Base-by-base conservation (phyloP, 495 filamentous ascomycete genomes). In the Aspergillus cristatus region DNA sequence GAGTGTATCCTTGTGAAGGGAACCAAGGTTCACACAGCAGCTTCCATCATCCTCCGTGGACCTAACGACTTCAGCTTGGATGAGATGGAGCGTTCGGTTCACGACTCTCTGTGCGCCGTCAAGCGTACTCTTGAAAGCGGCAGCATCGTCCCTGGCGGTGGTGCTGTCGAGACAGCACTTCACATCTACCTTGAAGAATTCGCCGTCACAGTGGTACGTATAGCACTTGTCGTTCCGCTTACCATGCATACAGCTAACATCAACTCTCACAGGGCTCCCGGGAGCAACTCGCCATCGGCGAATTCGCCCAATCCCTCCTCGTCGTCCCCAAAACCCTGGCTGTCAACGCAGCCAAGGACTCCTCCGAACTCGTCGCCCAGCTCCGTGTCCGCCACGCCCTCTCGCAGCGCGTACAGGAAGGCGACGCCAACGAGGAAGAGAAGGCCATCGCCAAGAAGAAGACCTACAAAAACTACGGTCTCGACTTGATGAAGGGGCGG, bases 181-280 rank as follows among this genome's bases (percentile, higher is more conserved):
- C 91, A 95, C 67, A 99, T 99, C 57, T 97, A 97, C 67, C 75
- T 99, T 22, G 91, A 99, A 70, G 94, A 99, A 62, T 97, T 94
- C 65, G 91, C 91, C n/a, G 89, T 90, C 49, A 95, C 91, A 38
- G 88, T 99, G 38, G 78, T 79, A 74, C 43, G 75, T 71, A 38
- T 26, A 17, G 3, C 12, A 14, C n/a, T 35, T 4, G 15, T 14
- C 10, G 14, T 7, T 32, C n/a, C n/a, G 15, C 11, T 33, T 3
- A 16, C 34, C 38, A 30, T 50, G 57, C 42, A 59, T 43, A 29
- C 32, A 26, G 24, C n/a, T 22, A 10, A 24, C 12, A 11, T 34
- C 14, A 38, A 24, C 8, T 24, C 20, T 24, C n/a, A 40, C 35
- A 79, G 75, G 89, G 91, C 46, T 96, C 89, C 22, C 79, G 91